Evolutionary conservation across 768 basidiomycete genomes (phyloP).

Genomic region (Lyophyllum atratum): DNA sequence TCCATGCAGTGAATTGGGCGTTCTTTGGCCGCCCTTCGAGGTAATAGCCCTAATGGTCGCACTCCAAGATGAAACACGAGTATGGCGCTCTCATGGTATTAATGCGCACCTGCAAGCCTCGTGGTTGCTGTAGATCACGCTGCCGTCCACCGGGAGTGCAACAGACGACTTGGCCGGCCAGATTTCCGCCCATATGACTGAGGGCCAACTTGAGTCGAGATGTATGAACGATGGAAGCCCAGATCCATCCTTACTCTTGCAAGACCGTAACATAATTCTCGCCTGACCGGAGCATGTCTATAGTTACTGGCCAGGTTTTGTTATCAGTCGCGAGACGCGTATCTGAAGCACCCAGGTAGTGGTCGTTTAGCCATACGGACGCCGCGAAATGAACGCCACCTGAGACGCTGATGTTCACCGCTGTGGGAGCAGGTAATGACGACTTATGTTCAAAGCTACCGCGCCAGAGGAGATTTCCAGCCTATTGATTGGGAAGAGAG

Average conservation of each 20-base stretch:
- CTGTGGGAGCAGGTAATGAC: constrained; percentile 8
- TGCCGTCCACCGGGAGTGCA: constrained; percentile 20
- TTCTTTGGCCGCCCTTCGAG: constrained; percentile 10
- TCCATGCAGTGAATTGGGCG: constrained; percentile 16
- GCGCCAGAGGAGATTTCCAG: constrained; percentile 18
- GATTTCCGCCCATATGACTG: constrained; percentile 21
- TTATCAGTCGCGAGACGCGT: constrained; percentile 16
- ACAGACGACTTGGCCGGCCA: constrained; percentile 19
- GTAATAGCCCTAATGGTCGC: constrained; percentile 14
- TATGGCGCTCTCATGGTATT: neutral
- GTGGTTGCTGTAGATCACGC: constrained; percentile 17
- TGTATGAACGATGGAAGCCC: neutral
- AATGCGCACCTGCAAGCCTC: constrained; percentile 13
- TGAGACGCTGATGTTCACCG: constrained; percentile 17
- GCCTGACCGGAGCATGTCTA: constrained; percentile 13
- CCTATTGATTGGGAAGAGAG: neutral
- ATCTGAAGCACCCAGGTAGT: constrained; percentile 15
- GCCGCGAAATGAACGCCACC: constrained; percentile 18
- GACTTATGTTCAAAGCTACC: constrained; percentile 15
- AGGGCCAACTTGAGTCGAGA: neutral
- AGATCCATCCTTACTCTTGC: constrained; percentile 11
- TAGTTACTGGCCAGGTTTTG: constrained; percentile 11
- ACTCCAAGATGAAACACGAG: neutral
- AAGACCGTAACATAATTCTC: constrained; percentile 13
- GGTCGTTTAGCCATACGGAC: constrained; percentile 16